Evolutionary conservation across 2,329 filamentous ascomycete species (phyloP), one percentile per base, ranked within the genome.

Genomic region (Corinectria fuckeliana): DNA sequence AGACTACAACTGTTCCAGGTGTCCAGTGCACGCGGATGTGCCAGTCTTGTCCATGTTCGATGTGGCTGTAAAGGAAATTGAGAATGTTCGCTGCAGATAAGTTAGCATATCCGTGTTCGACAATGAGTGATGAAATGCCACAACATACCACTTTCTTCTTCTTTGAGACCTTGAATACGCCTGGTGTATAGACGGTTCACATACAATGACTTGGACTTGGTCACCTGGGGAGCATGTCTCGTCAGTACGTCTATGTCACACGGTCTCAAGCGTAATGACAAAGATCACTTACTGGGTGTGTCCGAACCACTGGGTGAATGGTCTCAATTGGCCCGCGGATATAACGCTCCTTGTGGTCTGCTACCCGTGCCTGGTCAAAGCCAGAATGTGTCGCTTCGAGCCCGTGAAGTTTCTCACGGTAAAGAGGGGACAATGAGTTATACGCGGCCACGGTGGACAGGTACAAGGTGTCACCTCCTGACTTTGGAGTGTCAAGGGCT

Each of bases 11-110:
- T 0, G 86, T 89, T 1, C 82, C 81, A 3, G 80, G 75, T 51
- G 80, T 82, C 85, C 86, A 90, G 63, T 85, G 85, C 4, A 91
- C 78, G 20, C 88, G 81, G 8, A 81, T 80, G 65, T 90, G 87
- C 61, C 90, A 82, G 66, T 91, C 88, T 32, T 86, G 82, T 7
- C 86, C 84, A 39, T 84, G 78, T 1, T 86, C 85, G 54, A 90
- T 86, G 65, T 90, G 88, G 63, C 90, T 83, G 70, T 85, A 90
- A 8, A 91, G 75, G 76, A 91, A 90, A 64, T 88, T 87, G 34
- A 91, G 79, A 28, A 10, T 28, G 26, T 28, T 28, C 4, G 26
- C 26, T 28, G 11, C 6, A 28, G 26, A 28, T 28, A 6, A 28
- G 26, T 28, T 28, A 28, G 26, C 6, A 28, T 28, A 4, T 8